A percentile compares a stretch with the other conserved stretches of the same genome.
phyloP scores from a whole-genome alignment of 176 grass and related monocot species.

The Chloris gayana region DNA sequence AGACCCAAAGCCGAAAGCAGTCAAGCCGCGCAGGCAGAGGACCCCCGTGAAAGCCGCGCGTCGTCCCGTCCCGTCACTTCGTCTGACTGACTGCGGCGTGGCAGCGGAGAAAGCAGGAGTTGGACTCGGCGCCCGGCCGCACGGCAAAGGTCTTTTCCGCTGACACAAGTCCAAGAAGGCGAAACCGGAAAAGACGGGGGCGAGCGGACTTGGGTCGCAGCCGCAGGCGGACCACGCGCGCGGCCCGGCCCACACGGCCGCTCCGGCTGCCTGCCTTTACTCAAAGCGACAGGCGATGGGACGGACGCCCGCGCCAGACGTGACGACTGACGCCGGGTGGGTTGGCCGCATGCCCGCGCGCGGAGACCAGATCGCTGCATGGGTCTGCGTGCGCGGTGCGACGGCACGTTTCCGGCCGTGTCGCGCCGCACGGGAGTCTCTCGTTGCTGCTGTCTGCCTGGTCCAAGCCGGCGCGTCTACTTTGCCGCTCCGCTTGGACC shows the following conservation, averaged over 20 bases:
- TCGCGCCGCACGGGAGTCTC: no score
- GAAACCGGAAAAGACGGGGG: neutral
- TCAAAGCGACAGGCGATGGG: neutral
- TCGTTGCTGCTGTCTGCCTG: no score
- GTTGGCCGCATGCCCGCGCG: neutral
- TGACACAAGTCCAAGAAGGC: neutral
- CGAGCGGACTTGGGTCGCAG: no score
- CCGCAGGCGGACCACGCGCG: no score
- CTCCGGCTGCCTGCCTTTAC: neutral
- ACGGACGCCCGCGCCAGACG: neutral
- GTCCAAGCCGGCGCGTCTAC: neutral
- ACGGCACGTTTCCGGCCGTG: no score
- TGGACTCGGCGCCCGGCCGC: neutral
- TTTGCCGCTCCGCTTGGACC: neutral
- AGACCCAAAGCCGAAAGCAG: neutral
- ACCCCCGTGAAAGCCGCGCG: slow-evolving; percentile 49
- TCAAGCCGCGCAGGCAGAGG: neutral
- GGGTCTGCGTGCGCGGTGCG: no score
- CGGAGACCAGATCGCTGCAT: neutral
- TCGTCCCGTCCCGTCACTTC: slow-evolving; percentile 1
- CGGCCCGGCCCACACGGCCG: neutral
- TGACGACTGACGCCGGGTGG: neutral
- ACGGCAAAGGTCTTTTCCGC: neutral
- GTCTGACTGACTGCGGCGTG: neutral
- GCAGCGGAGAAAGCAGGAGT: neutral